Conservation (phyloP, 106 monocot species). For the Acorus calamus region DNA sequence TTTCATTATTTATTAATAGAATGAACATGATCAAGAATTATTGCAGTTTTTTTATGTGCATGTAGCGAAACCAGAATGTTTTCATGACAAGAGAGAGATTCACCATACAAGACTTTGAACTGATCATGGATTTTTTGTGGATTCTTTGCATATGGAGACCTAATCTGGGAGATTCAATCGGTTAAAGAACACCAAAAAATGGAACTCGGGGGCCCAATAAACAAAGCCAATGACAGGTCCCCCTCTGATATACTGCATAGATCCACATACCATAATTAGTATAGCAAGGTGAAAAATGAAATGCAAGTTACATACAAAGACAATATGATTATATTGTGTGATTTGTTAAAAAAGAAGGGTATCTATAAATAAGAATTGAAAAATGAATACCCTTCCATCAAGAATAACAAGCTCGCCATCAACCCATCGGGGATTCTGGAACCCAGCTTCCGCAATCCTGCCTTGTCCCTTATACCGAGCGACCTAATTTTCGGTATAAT, state of each 20-base stretch:
- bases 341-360: not conserved
- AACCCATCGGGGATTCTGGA: slow-evolving; percentile 77
- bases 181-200: slow-evolving; percentile 70
- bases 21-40: no score
- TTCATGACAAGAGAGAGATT: no score
- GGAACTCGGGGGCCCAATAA: slow-evolving; percentile 78
- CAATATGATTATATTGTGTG: not conserved
- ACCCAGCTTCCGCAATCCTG: slow-evolving; percentile 81
- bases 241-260: slow-evolving; percentile 57
- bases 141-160: not conserved
- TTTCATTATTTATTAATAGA: no score
- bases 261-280: slow-evolving; percentile 2
- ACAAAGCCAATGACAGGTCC: slow-evolving; percentile 91
- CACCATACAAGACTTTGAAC: no score
- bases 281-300: not conserved
- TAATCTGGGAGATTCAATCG: slow-evolving; percentile 68
- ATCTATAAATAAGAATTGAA: no score
- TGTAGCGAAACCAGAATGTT: no score
- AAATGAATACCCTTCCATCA: slow-evolving; percentile 62
- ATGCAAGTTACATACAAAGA: not conserved
- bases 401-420: slow-evolving; percentile 93
- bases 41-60: no score
- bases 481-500: slow-evolving; percentile 28
- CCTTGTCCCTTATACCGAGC: slow-evolving; percentile 92
- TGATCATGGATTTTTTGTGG: no score